Base-by-base conservation (phyloP, 192 early-diverging fungal genomes). In the Backusella westeae region DNA sequence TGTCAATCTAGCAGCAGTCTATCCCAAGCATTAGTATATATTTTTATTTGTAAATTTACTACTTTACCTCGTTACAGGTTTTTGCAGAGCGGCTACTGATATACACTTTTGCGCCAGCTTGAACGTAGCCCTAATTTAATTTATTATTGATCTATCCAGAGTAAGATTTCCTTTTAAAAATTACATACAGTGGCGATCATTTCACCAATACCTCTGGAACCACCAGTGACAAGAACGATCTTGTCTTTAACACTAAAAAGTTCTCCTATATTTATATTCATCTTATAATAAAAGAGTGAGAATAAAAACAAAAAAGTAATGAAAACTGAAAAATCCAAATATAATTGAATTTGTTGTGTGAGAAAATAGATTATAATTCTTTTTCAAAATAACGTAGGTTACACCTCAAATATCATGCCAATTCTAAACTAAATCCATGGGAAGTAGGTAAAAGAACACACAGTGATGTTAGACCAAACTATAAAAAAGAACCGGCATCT, bases 31-130 rank as follows among this genome's bases (percentile, higher is more conserved):
- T 66, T 32, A 35, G 65, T 44, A 15, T 63, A 8, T 23, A n/a
- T 49, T n/a, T n/a, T 39, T 49, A 34, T 7, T 2, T 39, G 1
- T 56, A 15, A 21, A n/a, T 23, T 32, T 35, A 46, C 23, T 65
- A 26, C 6, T 49, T 49, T n/a, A 88, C 90, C 71, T 87, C 79
- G 35, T 90, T 86, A 46, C 89, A 88, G 6, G 88, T 87, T 4
- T 79, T 44, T 7, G 81, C 84, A 65, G 94, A 93, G 73, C 97
- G 92, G 38, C 93, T 92, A 42, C 93, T 91, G 73, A 98, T 97
- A 81, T 98, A 98, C 19, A 99, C 97, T 75, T 86, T 92, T 67
- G 94, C 95, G 2, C 97, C 97, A 83, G 94, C 94, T 74, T 89
- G 89, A 44, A 97, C 90, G 69, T 96, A 92, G 19, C 92, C 93